Evolutionary conservation across 257 asterid species (phyloP).

Genomic region (Eustoma russellianum): DNA sequence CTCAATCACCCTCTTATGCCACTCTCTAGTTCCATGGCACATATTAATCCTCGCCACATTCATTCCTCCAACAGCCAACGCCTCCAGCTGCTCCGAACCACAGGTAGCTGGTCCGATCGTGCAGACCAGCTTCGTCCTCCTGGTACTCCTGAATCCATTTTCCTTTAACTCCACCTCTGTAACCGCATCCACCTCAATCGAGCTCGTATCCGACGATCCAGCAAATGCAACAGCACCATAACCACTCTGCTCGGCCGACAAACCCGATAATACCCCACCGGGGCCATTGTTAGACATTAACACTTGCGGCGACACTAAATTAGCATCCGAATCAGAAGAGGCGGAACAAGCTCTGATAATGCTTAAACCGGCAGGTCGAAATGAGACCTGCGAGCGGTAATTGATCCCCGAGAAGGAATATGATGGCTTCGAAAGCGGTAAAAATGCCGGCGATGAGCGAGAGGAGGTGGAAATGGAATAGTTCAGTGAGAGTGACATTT

Average conservation of each 20-base stretch:
- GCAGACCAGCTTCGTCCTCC: slow-evolving; percentile 87
- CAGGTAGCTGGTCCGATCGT: slow-evolving; percentile 87
- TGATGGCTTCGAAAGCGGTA: slow-evolving; percentile 15
- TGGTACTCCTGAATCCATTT: slow-evolving; percentile 93
- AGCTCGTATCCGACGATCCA: slow-evolving; percentile 34
- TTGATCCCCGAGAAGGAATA: slow-evolving; percentile 13
- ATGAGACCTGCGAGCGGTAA: slow-evolving; percentile 8
- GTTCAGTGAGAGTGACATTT: slow-evolving; percentile 28
- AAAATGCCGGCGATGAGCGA: slow-evolving; percentile 8
- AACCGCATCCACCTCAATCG: slow-evolving; percentile 85
- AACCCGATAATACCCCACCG: slow-evolving; percentile 22
- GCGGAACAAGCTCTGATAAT: slow-evolving; percentile 11
- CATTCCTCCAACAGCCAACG: slow-evolving; percentile 94
- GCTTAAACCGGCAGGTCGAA: slow-evolving; percentile 1
- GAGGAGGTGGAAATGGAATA: slow-evolving; percentile 23
- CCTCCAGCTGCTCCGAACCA: slow-evolving; percentile 81
- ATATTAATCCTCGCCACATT: slow-evolving; percentile 92
- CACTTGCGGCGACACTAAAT: slow-evolving; percentile 8
- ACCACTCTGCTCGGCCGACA: slow-evolving; percentile 24
- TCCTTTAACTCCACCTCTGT: slow-evolving; percentile 97
- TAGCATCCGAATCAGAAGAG: slow-evolving; percentile 21
- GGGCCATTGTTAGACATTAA: slow-evolving; percentile 43
- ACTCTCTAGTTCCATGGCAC: slow-evolving; percentile 98
- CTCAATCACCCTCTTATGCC: slow-evolving; percentile 82
- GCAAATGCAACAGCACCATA: slow-evolving; percentile 6